phyloP scores from a whole-genome alignment of 1,284 basidiomycete genomes.

The Ustilago tritici region DNA sequence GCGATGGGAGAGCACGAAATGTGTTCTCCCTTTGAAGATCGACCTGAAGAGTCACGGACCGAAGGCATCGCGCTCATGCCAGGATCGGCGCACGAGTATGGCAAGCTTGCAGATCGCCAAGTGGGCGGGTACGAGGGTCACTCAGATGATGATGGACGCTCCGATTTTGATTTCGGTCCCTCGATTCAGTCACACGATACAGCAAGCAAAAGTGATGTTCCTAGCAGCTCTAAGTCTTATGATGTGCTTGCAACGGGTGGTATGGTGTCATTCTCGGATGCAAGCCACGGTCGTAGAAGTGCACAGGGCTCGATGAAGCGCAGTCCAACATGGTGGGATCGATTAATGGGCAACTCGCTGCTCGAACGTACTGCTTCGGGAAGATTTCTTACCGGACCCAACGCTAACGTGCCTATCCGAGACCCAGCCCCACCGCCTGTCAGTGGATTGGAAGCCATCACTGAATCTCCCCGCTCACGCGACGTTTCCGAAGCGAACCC shows the following conservation, averaged over 20 bases:
- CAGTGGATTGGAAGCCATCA: conserved; percentile 38
- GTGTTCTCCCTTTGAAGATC: conserved; percentile 59
- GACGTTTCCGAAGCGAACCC: conserved; percentile 17
- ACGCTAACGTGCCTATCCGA: conserved; percentile 54
- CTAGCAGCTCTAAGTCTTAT: conserved; percentile 33
- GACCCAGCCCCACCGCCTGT: conserved; percentile 57
- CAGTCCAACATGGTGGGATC: conserved; percentile 63
- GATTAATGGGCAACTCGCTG: conserved; percentile 56
- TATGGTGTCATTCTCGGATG: conserved; percentile 53
- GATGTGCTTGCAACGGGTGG: conserved; percentile 27
- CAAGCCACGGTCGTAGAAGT: conserved; percentile 20
- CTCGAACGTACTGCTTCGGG: conserved; percentile 59
- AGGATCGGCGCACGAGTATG: conserved; percentile 17
- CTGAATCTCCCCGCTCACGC: conserved; percentile 51
- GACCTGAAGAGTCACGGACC: conserved; percentile 12
- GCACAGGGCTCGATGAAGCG: conserved; percentile 39
- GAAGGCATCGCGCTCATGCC: conserved; percentile 5
- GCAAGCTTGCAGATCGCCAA: conserved; percentile 31
- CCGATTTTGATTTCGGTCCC: conserved; percentile 29
- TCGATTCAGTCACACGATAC: conserved; percentile 51
- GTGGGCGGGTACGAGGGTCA: conserved; percentile 22
- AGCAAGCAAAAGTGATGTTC: conserved; percentile 31
- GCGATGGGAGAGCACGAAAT: conserved; percentile 27
- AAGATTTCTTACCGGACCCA: conserved; percentile 35
- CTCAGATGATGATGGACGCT: conserved; percentile 21